Percentiles rank a stretch among this genome's conserved stretches.
phyloP scores from a whole-genome alignment of 495 filamentous ascomycete genomes.

The Lepraria neglecta region DNA sequence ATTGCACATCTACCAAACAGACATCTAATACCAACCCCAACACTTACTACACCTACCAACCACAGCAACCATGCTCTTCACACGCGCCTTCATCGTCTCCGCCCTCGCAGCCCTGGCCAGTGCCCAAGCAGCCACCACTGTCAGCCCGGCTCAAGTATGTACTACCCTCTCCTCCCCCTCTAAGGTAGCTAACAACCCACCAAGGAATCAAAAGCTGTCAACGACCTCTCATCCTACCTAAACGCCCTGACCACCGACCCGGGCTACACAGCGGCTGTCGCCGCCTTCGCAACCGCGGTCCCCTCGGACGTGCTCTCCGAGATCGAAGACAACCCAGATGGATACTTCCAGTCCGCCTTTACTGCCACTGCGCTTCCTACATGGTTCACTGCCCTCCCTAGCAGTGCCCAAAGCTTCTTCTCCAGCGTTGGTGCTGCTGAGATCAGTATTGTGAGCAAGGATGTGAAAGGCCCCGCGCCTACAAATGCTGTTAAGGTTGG shows the following conservation, averaged over 20 bases:
- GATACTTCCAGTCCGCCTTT: neutral
- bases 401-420: neutral
- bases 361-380: neutral
- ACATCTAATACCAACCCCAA: neutral
- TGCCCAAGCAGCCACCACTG: neutral
- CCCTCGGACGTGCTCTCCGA: neutral
- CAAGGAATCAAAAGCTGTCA: neutral
- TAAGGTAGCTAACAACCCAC: neutral
- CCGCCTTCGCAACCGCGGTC: constrained; percentile 3
- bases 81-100: constrained; percentile 7
- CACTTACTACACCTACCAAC: neutral
- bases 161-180: neutral
- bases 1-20: neutral
- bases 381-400: constrained; percentile 10
- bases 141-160: neutral
- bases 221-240: neutral
- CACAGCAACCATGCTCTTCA: constrained; percentile 8
- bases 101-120: constrained; percentile 8
- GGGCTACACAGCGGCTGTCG: neutral
- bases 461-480: constrained; percentile 4
- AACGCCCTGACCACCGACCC: neutral
- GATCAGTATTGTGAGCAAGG: constrained; percentile 1
- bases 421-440: constrained; percentile 1
- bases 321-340: constrained; percentile 1
- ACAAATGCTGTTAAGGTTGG: constrained; percentile 1